Conservation (phyloP, 1,139 yeast species). For the Nematodospora anomalae region DNA sequence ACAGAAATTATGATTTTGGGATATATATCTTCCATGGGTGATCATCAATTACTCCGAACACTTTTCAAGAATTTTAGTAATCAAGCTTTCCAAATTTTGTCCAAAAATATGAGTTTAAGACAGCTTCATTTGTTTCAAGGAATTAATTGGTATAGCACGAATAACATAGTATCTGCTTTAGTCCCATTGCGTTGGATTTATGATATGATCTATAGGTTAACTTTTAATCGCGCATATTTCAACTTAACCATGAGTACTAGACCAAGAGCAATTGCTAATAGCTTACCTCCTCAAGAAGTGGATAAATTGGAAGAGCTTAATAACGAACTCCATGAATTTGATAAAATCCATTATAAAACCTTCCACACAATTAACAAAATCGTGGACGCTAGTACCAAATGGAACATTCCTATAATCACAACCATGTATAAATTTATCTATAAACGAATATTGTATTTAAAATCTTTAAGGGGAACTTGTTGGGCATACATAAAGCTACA, state of each 20-base stretch:
- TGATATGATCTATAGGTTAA: constrained; percentile 36
- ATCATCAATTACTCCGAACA: constrained; percentile 29
- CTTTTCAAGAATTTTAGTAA: constrained; percentile 17
- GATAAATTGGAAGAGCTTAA: constrained; percentile 28
- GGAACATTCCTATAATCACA: constrained; percentile 8
- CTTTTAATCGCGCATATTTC: constrained; percentile 49
- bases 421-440: constrained; percentile 13
- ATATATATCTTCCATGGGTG: constrained; percentile 42
- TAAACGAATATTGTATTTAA: constrained; percentile 11
- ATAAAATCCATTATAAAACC: background rate
- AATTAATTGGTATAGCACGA: constrained; percentile 31
- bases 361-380: constrained; percentile 2
- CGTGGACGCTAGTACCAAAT: constrained; percentile 1
- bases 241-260: constrained; percentile 28
- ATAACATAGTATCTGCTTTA: constrained; percentile 35
- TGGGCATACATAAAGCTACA: constrained; percentile 16
- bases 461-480: constrained; percentile 12
- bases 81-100: constrained; percentile 1
- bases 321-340: constrained; percentile 9
- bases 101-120: constrained; percentile 4
- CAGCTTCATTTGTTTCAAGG: constrained; percentile 20
- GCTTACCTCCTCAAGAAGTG: constrained; percentile 25
- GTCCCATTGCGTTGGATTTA: constrained; percentile 41
- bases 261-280: constrained; percentile 41
- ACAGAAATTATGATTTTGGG: constrained; percentile 39